A percentile compares a stretch with the other conserved stretches of the same genome.
Evolutionary conservation across 1,139 yeast genomes (phyloP).

Genomic region (Sugiyamaella novakii): DNA sequence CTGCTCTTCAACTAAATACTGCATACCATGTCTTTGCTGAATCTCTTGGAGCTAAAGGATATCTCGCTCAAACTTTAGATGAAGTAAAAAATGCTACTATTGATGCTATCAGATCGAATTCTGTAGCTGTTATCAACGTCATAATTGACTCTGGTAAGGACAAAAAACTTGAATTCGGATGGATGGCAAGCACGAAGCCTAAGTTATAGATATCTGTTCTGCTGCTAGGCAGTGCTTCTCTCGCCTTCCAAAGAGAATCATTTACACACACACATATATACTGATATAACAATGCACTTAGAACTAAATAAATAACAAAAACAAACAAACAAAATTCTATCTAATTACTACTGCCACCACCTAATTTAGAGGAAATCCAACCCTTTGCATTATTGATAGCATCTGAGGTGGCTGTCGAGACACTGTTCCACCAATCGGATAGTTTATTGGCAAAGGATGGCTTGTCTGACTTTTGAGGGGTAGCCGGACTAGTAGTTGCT

Average conservation of each 20-base stretch:
- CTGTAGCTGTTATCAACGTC: conserved; percentile 55
- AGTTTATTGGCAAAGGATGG: conserved; percentile 8
- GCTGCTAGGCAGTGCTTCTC: no score
- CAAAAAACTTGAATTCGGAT: conserved; percentile 59
- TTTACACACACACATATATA: no score
- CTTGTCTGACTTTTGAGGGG: neutral
- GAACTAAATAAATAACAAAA: conserved; percentile 21
- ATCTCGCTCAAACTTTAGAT: conserved; percentile 45
- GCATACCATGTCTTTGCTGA: conserved; percentile 56
- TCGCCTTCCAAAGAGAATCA: no score
- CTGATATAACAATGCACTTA: conserved; percentile 8
- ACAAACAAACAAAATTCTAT: conserved; percentile 10
- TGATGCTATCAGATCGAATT: conserved; percentile 46
- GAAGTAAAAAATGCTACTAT: conserved; percentile 47
- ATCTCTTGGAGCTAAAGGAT: conserved; percentile 59
- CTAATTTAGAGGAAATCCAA: conserved; percentile 21
- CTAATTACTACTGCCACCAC: conserved; percentile 8
- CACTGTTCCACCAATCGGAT: conserved; percentile 18
- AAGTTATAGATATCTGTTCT: conserved; percentile 31
- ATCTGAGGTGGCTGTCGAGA: conserved; percentile 19
- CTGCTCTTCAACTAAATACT: conserved; percentile 57
- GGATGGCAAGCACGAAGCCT: conserved; percentile 57
- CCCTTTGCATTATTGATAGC: conserved; percentile 21
- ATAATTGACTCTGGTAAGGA: conserved; percentile 59
- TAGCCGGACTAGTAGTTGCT: neutral